These are phyloP conservation scores for Golubevia pallescens DNA, from an alignment of 1,284 basidiomycete genomes.

Conservation along the genomic window DNA sequence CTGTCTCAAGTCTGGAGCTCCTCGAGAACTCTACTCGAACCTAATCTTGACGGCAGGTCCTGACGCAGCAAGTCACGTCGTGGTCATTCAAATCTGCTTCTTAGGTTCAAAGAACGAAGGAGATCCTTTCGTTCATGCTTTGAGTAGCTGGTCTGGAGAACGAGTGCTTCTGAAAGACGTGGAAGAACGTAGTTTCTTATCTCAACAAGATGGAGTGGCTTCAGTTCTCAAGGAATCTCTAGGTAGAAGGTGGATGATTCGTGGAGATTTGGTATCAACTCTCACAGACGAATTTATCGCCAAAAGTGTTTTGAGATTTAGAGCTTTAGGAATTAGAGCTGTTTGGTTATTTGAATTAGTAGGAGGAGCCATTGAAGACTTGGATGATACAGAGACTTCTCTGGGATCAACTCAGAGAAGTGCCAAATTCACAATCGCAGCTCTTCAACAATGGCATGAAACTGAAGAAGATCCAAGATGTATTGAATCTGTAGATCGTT, in stretches of 20 bases:
- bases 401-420: slow-evolving; percentile 78
- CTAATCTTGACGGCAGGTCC: slow-evolving; percentile 86
- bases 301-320: slow-evolving; percentile 39
- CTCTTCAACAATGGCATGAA: slow-evolving; percentile 89
- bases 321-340: slow-evolving; percentile 70
- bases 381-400: slow-evolving; percentile 71
- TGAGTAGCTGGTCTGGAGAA: slow-evolving; percentile 50
- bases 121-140: slow-evolving; percentile 42
- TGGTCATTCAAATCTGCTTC: slow-evolving; percentile 50
- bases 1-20: slow-evolving; percentile 80
- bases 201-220: slow-evolving; percentile 48
- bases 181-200: slow-evolving; percentile 41
- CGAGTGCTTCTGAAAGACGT: slow-evolving; percentile 46
- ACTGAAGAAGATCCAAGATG: slow-evolving; percentile 78
- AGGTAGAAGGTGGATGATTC: slow-evolving; percentile 47
- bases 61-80: slow-evolving; percentile 45
- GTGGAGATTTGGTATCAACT: slow-evolving; percentile 38
- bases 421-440: slow-evolving; percentile 81
- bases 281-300: slow-evolving; percentile 48
- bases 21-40: slow-evolving; percentile 84
- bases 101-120: slow-evolving; percentile 25
- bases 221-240: slow-evolving; percentile 43
- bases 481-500: slow-evolving; percentile 77
- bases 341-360: slow-evolving; percentile 70
- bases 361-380: slow-evolving; percentile 79